Base-by-base conservation (phyloP, 495 filamentous ascomycete species). In the Talaromyces proteolyticus region DNA sequence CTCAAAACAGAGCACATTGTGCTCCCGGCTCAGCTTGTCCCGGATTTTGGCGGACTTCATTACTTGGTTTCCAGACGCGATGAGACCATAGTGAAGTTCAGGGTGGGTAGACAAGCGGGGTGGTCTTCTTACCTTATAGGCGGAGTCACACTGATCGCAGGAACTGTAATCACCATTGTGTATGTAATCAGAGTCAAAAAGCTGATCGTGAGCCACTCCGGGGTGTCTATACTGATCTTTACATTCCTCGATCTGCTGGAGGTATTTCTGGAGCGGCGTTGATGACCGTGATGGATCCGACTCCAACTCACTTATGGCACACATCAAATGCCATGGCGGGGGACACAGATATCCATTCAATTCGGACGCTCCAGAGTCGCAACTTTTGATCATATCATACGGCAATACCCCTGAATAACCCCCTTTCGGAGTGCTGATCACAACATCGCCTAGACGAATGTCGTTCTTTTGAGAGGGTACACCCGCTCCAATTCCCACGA, bases 401-500 rank as follows among this genome's bases (percentile, higher is more conserved):
- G 56, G 50, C 3, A 59, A 36, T 25, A 57, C 51, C 7, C 54
- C 51, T 58, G 17, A 14, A 16, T 23, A 29, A 3, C 24, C 20
- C 8, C 34, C 42, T 19, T 46, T 41, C 7, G 54, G 44, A 40
- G 51, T 39, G 47, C 70, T 63, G 20, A 74, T 57, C 5, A 73
- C 67, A 37, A 74, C 55, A 52, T 74, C 72, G 8, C 72, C 71
- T 4, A 76, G 63, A n/a, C 64, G 63, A 4, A 77, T 62, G 48
- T 75, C 69, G 26, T 61, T 49, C 24, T 54, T 51, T 19, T n/a
- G 10, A 29, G 40, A 65, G 12, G 71, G 67, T 4, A 65, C 58
- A 2, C 68, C 72, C 21, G 69, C 71, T 16, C 64, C 70, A 40
- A 75, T 72, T 14, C 72, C 74, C 11, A 78, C 70, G 56, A 78